Percentiles rank a stretch among this genome's conserved stretches.
These are phyloP conservation scores for Cladobotryum mycophilum DNA, from an alignment of 2,329 filamentous ascomycete genomes.

Conservation along the genomic window DNA sequence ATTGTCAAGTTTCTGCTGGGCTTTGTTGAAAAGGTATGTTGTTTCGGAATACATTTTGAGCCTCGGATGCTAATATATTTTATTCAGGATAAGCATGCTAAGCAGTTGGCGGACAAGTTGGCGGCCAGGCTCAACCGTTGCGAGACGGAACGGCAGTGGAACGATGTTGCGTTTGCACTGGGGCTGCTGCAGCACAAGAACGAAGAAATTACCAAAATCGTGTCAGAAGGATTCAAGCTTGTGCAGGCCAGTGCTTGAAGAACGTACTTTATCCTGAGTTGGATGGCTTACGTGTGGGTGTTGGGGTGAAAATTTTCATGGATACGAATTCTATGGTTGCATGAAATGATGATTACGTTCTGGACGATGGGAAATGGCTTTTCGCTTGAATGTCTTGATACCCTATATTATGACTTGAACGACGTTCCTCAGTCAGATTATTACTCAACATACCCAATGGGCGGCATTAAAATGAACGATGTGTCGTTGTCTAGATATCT, in stretches of 20 bases:
- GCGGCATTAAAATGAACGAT: too few relatives aligned
- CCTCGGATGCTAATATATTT: neutral
- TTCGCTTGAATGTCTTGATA: too few relatives aligned
- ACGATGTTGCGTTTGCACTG: constrained; percentile 89
- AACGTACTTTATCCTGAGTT: neutral
- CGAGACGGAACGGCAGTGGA: constrained; percentile 93
- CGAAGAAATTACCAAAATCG: constrained; percentile 74
- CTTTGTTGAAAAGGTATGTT: constrained; percentile 88
- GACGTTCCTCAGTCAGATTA: too few relatives aligned
- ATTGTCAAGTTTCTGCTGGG: constrained; percentile 90
- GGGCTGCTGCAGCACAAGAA: constrained; percentile 89
- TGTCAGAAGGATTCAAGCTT: constrained; percentile 70
- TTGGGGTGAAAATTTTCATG: neutral
- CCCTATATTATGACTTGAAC: too few relatives aligned
- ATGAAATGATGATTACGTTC: too few relatives aligned
- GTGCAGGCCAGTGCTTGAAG: constrained; percentile 54
- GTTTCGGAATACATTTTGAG: neutral
- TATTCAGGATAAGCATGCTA: constrained; percentile 86
- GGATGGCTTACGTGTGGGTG: neutral
- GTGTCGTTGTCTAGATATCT: too few relatives aligned
- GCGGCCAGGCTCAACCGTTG: constrained; percentile 79
- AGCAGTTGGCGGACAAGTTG: constrained; percentile 86
- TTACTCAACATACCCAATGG: too few relatives aligned
- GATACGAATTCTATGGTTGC: too few relatives aligned
- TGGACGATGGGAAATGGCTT: too few relatives aligned